phyloP scores from a whole-genome alignment of 805 yeast genomes.

The Priceomyces haplophilus region DNA sequence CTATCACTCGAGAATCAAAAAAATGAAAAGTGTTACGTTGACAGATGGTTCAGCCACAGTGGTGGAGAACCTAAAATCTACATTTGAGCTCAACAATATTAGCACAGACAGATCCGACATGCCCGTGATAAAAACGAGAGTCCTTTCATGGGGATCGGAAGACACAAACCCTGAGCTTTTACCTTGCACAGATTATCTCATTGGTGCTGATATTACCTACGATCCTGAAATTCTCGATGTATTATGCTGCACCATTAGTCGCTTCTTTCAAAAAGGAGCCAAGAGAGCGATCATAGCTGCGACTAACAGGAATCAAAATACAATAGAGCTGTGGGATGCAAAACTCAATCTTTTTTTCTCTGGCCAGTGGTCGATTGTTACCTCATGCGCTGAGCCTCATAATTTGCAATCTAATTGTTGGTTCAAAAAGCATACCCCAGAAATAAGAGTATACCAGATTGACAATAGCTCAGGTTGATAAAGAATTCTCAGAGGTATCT shows the following conservation, averaged over 20 bases:
- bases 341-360: slow-evolving; percentile 18
- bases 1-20: slow-evolving; percentile 10
- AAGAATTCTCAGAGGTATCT: neutral
- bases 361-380: slow-evolving; percentile 17
- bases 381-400: slow-evolving; percentile 12
- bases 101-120: neutral
- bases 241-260: slow-evolving; percentile 49
- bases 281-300: slow-evolving; percentile 57
- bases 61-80: slow-evolving; percentile 44
- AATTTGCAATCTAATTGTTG: slow-evolving; percentile 14
- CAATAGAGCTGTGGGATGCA: slow-evolving; percentile 33
- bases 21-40: slow-evolving; percentile 32
- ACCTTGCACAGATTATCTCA: slow-evolving; percentile 49
- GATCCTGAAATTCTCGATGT: slow-evolving; percentile 59
- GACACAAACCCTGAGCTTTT: slow-evolving; percentile 25
- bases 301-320: slow-evolving; percentile 59
- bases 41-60: slow-evolving; percentile 70
- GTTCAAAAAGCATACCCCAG: slow-evolving; percentile 25
- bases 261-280: slow-evolving; percentile 27
- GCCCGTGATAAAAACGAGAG: slow-evolving; percentile 22
- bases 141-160: slow-evolving; percentile 57
- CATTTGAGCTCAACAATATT: slow-evolving; percentile 45
- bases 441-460: slow-evolving; percentile 24
- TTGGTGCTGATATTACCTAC: slow-evolving; percentile 90
- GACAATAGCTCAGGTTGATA: neutral